Conservation (phyloP, 352 stramenopile genomes). For the Pythium periplocum region DNA sequence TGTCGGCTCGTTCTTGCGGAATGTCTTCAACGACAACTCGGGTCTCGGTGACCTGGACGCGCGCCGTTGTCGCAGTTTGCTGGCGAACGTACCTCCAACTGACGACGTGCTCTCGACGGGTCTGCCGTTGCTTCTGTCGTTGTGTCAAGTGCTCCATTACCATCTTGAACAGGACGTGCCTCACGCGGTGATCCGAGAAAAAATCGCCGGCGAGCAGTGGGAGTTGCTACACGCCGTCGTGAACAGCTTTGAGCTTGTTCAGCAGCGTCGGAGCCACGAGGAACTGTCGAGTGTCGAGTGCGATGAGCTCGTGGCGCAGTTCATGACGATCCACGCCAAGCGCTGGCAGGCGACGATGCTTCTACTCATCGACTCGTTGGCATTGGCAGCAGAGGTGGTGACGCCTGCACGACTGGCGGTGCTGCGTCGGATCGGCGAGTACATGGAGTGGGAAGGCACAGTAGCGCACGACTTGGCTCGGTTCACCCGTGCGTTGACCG, state of each 20-base stretch:
- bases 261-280: neutral
- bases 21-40: conserved; percentile 27
- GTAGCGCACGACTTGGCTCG: conserved; percentile 76
- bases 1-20: conserved; percentile 48
- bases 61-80: conserved; percentile 34
- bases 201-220: conserved; percentile 57
- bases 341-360: conserved; percentile 81
- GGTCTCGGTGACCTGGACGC: conserved; percentile 36
- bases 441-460: conserved; percentile 85
- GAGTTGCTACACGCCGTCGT: conserved; percentile 55
- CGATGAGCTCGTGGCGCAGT: conserved; percentile 32
- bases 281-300: conserved; percentile 11
- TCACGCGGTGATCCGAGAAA: conserved; percentile 46
- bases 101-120: conserved; percentile 68
- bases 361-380: conserved; percentile 68
- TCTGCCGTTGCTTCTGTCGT: conserved; percentile 65
- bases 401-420: conserved; percentile 57
- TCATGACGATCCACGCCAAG: conserved; percentile 67
- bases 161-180: conserved; percentile 81
- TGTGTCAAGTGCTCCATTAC: conserved; percentile 83
- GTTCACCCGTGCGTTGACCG: conserved; percentile 51
- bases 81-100: conserved; percentile 40
- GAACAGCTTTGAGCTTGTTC: conserved; percentile 48
- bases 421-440: conserved; percentile 61
- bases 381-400: conserved; percentile 48